phyloP scores from a whole-genome alignment of 2,329 filamentous ascomycete genomes.

The Coccinonectria pachysandricola region DNA sequence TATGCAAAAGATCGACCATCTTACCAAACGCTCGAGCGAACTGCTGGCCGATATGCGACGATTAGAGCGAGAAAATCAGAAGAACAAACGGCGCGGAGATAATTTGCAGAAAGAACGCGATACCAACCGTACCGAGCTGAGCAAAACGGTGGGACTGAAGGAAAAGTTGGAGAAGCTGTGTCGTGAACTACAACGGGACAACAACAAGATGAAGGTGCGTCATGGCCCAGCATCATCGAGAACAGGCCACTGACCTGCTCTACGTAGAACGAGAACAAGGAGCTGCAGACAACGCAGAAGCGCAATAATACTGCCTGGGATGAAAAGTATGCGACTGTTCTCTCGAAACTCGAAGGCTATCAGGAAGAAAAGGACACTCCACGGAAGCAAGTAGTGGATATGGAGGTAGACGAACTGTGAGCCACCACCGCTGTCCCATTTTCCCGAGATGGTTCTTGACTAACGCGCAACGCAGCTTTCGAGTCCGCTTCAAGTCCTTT shows the following conservation, averaged over 20 bases:
- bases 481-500: conserved; percentile 83
- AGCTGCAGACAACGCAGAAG: conserved; percentile 76
- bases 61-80: conserved; percentile 84
- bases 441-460: too few relatives aligned
- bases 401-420: conserved; percentile 83
- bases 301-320: conserved; percentile 76
- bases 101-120: conserved; percentile 96
- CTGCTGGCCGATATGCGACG: conserved; percentile 92
- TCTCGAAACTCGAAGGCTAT: conserved; percentile 78
- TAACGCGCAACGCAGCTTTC: too few relatives aligned
- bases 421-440: conserved; percentile 26
- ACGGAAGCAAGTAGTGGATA: conserved; percentile 68
- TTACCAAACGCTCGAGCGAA: conserved; percentile 86
- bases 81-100: conserved; percentile 92
- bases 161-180: conserved; percentile 96
- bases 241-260: conserved; percentile 19
- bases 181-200: conserved; percentile 87
- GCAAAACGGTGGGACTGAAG: conserved; percentile 81
- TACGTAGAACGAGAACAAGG: conserved; percentile 78
- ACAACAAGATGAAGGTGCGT: conserved; percentile 91
- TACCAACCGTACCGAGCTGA: conserved; percentile 74
- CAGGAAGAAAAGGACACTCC: conserved; percentile 80
- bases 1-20: conserved; percentile 79
- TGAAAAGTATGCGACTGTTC: conserved; percentile 67
- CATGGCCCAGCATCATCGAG: not conserved